These are phyloP conservation scores for Podospora pseudopauciseta DNA, from an alignment of 495 filamentous ascomycete genomes.

Conservation along the genomic window DNA sequence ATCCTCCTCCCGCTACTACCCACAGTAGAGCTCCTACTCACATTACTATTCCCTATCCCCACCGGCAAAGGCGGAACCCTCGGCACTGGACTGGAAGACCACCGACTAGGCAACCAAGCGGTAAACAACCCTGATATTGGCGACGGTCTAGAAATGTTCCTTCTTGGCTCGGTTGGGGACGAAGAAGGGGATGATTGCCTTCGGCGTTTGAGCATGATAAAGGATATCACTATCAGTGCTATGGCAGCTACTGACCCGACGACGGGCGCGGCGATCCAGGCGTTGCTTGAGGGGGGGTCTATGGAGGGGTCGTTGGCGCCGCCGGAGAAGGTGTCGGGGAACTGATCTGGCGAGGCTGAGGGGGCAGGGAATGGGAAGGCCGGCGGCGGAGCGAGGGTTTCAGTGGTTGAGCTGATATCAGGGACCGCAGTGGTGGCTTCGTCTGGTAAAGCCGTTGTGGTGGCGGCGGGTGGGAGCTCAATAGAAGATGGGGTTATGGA, in stretches of 20 bases:
- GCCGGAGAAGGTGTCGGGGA: slow-evolving; percentile 4
- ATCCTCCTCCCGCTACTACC: slow-evolving; percentile 10
- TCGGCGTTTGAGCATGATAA: slow-evolving; percentile 34
- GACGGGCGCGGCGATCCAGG: slow-evolving; percentile 40
- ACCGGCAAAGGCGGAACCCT: background rate
- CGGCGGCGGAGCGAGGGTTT: background rate
- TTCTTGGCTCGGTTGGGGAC: background rate
- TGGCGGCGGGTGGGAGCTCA: background rate
- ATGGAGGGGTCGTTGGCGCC: background rate
- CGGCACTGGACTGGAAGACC: background rate
- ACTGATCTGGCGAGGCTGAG: background rate
- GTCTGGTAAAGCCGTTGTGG: background rate
- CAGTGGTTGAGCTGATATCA: background rate
- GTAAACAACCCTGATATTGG: slow-evolving; percentile 20
- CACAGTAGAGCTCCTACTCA: background rate
- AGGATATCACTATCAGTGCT: slow-evolving; percentile 33
- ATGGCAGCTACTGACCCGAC: slow-evolving; percentile 39
- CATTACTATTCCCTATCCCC: background rate
- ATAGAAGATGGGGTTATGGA: background rate
- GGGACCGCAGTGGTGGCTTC: background rate
- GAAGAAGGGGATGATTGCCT: slow-evolving; percentile 18
- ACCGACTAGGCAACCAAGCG: slow-evolving; percentile 20
- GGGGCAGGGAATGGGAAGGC: slow-evolving; percentile 6
- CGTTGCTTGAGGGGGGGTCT: slow-evolving; percentile 18
- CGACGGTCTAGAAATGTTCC: slow-evolving; percentile 13